Percentiles rank a stretch among this genome's conserved stretches.
phyloP scores from a whole-genome alignment of 371 early-diverging fungal species.

The Lichtheimia hyalospora region DNA sequence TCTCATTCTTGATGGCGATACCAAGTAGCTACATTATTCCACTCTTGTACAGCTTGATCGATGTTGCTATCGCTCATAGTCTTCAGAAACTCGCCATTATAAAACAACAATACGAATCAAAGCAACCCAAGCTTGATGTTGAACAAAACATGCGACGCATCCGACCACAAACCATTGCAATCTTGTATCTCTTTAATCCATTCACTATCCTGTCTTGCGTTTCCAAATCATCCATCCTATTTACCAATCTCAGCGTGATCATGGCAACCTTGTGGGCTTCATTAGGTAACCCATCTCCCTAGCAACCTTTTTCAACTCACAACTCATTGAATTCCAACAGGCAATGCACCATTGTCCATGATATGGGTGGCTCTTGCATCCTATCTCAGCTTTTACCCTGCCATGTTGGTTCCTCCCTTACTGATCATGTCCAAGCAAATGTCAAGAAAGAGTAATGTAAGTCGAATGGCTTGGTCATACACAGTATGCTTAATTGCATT shows the following conservation, averaged over 20 bases:
- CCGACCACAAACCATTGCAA: constrained; percentile 45
- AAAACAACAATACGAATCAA: constrained; percentile 35
- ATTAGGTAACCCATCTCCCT: constrained; percentile 8
- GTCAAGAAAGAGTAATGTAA: constrained; percentile 5
- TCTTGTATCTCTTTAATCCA: constrained; percentile 84
- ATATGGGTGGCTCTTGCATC: constrained; percentile 73
- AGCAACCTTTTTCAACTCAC: too few relatives aligned
- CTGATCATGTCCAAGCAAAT: constrained; percentile 30
- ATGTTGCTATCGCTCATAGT: constrained; percentile 62
- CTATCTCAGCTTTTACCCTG: constrained; percentile 82
- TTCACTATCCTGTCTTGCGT: constrained; percentile 74
- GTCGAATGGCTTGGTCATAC: background rate
- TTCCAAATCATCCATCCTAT: constrained; percentile 71
- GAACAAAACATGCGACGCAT: constrained; percentile 25
- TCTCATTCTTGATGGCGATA: constrained; percentile 50
- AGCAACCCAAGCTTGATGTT: constrained; percentile 16
- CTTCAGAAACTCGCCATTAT: constrained; percentile 49
- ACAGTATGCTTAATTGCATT: background rate
- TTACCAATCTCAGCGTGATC: constrained; percentile 72
- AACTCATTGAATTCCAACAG: background rate
- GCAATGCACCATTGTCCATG: constrained; percentile 35
- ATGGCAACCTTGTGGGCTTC: constrained; percentile 67
- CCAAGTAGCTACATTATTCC: constrained; percentile 34
- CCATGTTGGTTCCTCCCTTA: constrained; percentile 75
- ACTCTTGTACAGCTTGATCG: constrained; percentile 61